Percentiles rank a stretch among this genome's conserved stretches.
Evolutionary conservation across 768 basidiomycete species (phyloP).

Genomic region (Epithele typhae): DNA sequence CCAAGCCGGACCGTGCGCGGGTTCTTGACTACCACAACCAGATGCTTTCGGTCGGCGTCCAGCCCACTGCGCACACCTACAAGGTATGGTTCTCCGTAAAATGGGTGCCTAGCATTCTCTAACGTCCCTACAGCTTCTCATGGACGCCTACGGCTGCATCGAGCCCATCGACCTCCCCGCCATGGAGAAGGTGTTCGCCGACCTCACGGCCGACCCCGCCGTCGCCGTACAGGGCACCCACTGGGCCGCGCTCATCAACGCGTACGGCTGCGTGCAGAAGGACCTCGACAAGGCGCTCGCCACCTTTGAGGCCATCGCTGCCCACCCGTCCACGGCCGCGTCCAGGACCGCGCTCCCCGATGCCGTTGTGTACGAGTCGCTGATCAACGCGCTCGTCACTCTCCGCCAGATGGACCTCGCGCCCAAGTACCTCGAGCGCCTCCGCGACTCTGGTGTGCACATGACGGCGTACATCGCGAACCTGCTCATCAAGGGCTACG

Average conservation of each 20-base stretch:
- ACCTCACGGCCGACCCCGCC: slow-evolving; percentile 43
- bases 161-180: slow-evolving; percentile 72
- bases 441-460: slow-evolving; percentile 61
- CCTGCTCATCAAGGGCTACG: slow-evolving; percentile 67
- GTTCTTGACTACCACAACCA: slow-evolving; percentile 73
- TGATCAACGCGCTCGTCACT: slow-evolving; percentile 82
- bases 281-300: slow-evolving; percentile 73
- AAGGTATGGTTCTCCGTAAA: slow-evolving; percentile 51
- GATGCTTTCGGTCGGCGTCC: slow-evolving; percentile 54
- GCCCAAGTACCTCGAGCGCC: slow-evolving; percentile 57
- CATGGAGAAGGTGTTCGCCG: slow-evolving; percentile 68
- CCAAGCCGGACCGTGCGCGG: slow-evolving; percentile 79
- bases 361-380: slow-evolving; percentile 83
- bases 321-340: slow-evolving; percentile 40
- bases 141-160: slow-evolving; percentile 84
- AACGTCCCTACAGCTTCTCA: slow-evolving; percentile 53
- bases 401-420: slow-evolving; percentile 77
- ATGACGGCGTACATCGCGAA: slow-evolving; percentile 97
- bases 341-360: slow-evolving; percentile 50
- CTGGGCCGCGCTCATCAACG: slow-evolving; percentile 85
- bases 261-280: slow-evolving; percentile 76
- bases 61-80: slow-evolving; percentile 89
- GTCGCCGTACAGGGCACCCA: slow-evolving; percentile 57
- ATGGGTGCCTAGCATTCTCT: slow-evolving; percentile 1
- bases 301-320: slow-evolving; percentile 71